Evolutionary conservation across 768 basidiomycete species (phyloP), one percentile per base, ranked within the genome.

Genomic region (Infundibulicybe gibba): DNA sequence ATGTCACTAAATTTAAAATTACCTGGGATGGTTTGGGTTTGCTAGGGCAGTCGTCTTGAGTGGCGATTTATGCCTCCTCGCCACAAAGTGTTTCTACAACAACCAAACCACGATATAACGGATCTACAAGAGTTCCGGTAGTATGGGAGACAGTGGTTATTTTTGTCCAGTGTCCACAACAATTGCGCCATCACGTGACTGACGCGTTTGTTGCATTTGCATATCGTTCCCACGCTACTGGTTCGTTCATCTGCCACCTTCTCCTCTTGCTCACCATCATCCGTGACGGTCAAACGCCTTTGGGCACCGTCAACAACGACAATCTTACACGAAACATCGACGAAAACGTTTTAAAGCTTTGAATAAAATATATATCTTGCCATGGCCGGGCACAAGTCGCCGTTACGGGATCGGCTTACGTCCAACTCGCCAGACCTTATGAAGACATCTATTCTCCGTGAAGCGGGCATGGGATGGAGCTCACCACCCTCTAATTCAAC

Each of bases 381-480:
- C 35, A 71, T 72, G 69, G 62, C 68, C 44, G 62, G 58, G 45
- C 63, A 58, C 43, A 76, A 72, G 46, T 71, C 79, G 34, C 75
- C 79, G 13, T 59, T 83, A 58, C 75, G 72, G 49, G 81, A 85
- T 56, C 74, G 79, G 49, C 71, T 78, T n/a, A 70, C 78, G 54
- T 78, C 77, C 46, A 83, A 82, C 53, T 73, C 82, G 42, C 76
- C 81, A 20, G 82, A 84, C 62, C 74, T 78, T 44, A 77, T 81
- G 58, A 82, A 83, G 60, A 77, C 74, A 25, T 80, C 80, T 14
- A 83, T 83, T 50, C 67, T 74, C 57, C 76, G 81, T 45, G 77
- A 83, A 54, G 83, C 83, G 33, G 80, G 77, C 47, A 75, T 79
- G 67, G 81, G 81, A 51, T 84, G 85, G 81, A 68, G 63, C 31